These are phyloP conservation scores for Pelargonium australe DNA, from an alignment of 441 rosid species.

Conservation along the genomic window DNA sequence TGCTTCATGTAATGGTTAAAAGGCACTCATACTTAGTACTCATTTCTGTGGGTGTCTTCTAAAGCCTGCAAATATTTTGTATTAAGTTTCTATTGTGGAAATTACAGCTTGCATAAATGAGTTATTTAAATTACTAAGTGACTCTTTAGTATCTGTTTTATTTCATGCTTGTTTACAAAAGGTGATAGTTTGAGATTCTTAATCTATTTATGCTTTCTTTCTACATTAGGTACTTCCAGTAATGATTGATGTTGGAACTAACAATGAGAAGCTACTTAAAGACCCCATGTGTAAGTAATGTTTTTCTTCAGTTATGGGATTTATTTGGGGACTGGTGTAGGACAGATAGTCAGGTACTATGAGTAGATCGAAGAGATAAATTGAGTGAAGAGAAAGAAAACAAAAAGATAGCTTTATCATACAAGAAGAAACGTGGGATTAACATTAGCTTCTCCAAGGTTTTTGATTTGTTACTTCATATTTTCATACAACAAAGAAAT, in stretches of 20 bases:
- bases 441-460: not conserved
- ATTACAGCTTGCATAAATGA: not conserved
- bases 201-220: not conserved
- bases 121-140: not conserved
- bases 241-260: conserved; percentile 98
- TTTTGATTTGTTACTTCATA: not conserved
- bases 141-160: not conserved
- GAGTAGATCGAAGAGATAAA: no score
- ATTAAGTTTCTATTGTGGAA: not conserved
- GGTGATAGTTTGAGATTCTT: not conserved
- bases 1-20: not conserved
- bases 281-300: conserved; percentile 73
- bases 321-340: no score
- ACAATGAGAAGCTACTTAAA: conserved; percentile 82
- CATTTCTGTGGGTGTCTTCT: no score
- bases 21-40: not conserved
- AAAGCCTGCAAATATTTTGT: not conserved
- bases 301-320: not conserved
- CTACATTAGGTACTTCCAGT: conserved; percentile 80
- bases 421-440: no score
- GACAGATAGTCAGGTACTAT: no score
- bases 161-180: not conserved
- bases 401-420: no score
- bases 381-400: no score
- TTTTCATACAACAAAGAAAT: not conserved